A percentile compares a stretch with the other conserved stretches of the same genome.
phyloP scores from a whole-genome alignment of 108 stramenopile genomes.

The Nitzschia inconspicua region DNA sequence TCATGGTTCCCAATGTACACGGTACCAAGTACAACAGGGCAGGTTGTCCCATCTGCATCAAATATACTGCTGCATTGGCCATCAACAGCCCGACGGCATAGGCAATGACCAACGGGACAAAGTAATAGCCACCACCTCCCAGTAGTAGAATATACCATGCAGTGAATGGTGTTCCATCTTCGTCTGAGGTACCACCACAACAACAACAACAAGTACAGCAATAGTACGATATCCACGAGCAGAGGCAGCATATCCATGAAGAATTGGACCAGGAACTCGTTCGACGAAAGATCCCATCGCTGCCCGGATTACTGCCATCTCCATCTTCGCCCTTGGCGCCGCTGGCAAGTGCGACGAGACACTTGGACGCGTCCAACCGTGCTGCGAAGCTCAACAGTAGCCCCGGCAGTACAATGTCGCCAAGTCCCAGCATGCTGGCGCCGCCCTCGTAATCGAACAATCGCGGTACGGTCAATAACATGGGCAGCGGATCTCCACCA shows the following conservation, averaged over 20 bases:
- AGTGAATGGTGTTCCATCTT: conserved; percentile 13
- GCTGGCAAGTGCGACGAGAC: conserved; percentile 27
- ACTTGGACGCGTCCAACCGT: conserved; percentile 73
- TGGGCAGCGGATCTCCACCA: conserved; percentile 85
- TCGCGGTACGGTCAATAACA: conserved; percentile 76
- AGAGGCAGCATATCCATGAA: no score
- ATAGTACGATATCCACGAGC: no score
- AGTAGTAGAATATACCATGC: conserved; percentile 16
- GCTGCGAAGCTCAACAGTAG: conserved; percentile 75
- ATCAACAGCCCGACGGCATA: conserved; percentile 86
- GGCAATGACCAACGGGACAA: conserved; percentile 68
- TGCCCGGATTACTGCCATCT: no score
- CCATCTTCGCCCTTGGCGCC: conserved; percentile 9
- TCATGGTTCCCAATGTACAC: conserved; percentile 79
- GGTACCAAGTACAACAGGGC: conserved; percentile 92
- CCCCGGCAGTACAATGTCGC: conserved; percentile 90
- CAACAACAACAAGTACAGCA: no score
- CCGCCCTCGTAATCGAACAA: conserved; percentile 80
- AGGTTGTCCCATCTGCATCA: conserved; percentile 86
- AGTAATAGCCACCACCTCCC: conserved; percentile 48
- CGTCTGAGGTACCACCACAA: not conserved
- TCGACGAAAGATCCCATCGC: not conserved
- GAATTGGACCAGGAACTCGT: no score
- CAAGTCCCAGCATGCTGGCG: conserved; percentile 83
- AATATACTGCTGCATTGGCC: conserved; percentile 88